Base-by-base conservation (phyloP, 768 basidiomycete genomes). In the Mycena chlorophos region DNA sequence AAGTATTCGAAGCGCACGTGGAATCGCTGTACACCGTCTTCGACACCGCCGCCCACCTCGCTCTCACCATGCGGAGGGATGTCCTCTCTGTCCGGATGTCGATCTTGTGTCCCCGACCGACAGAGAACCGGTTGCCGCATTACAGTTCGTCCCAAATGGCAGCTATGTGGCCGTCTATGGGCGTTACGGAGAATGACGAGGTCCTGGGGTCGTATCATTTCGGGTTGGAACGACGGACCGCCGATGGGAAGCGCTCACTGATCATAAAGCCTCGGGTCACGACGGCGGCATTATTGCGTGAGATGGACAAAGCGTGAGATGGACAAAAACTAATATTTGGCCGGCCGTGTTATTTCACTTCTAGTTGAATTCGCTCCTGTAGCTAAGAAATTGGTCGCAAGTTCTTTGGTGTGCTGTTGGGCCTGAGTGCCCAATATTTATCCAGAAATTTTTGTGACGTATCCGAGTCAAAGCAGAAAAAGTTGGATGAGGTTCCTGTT, bases 11-110 rank as follows among this genome's bases (percentile, higher is more conserved):
- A 27, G 28, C 45, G 4, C 23, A 52, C 23, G n/a, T 29, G 34
- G 46, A 13, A 5, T 37, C 20, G 27, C 45, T 65, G 2, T 19
- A 3, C 25, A 25, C 38, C 20, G 2, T 65, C 23, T 62, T 42
- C 51, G 28, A 51, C 0, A 53, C 54, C 8, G 63, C 63, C 6
- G 17, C 6, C 42, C 14, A 53, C 27, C 55, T 65, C 10, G 49
- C 63, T 2, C 5, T 63, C 47, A 31, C 38, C 6, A 39, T 52
- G 22, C 63, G 59, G 17, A 61, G 61, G 17, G 63, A 64, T 40
- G 34, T 65, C 5, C 52, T 65, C 13, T 55, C 60, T 13, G 60
- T 62, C 26, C 56, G 54, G 19, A 58, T 62, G 63, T 47, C 52
- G 5, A 52, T 62, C 12, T 29, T 52, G 20, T 50, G 26, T 13